Evolutionary conservation across 495 filamentous ascomycete species (phyloP), one percentile per base, ranked within the genome.

Genomic region (Astrocystis sublimbata): DNA sequence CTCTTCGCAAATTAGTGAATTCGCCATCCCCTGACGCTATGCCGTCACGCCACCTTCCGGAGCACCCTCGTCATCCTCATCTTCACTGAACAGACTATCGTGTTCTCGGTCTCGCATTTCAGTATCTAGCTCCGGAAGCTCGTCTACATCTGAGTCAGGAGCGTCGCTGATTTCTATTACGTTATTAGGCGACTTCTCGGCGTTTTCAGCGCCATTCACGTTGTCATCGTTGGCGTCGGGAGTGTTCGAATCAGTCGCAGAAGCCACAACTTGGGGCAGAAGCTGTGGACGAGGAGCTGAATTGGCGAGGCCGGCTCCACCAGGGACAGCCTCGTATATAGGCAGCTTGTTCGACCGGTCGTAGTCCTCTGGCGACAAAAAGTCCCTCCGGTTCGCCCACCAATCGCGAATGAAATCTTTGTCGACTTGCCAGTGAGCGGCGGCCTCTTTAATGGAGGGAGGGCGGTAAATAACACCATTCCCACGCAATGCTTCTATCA

Each of bases 261-360:
- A 19, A 26, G 41, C 28, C 4, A 5, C 26, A 12, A 10, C 45
- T 57, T 45, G 23, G 1, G 24, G 53, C 24, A 43, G 24, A 38
- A 43, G 15, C 35, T 54, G 38, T 24, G 38, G 36, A 43, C 4
- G 33, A 26, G 15, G 38, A 24, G 38, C 21, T 13, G 23, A 31
- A 19, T 56, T 43, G 53, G 23, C 13, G 12, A 56, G 30, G 38
- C 53, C 53, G 54, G 7, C 19, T 46, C 15, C n/a, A n/a, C n/a
- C 28, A 1, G 21, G 40, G 7, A 41, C 26, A 12, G 41, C 46
- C 41, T 46, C 41, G 17, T 30, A n/a, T 55, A 23, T 1, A 8
- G 40, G 30, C 23, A 26, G 17, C 24, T 46, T 31, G 24, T 35
- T 23, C 8, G 52, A 42, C 12, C 28, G 45, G 17, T 58, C 35